phyloP scores from a whole-genome alignment of 805 yeast genomes.

The Pichia paraexigua region DNA sequence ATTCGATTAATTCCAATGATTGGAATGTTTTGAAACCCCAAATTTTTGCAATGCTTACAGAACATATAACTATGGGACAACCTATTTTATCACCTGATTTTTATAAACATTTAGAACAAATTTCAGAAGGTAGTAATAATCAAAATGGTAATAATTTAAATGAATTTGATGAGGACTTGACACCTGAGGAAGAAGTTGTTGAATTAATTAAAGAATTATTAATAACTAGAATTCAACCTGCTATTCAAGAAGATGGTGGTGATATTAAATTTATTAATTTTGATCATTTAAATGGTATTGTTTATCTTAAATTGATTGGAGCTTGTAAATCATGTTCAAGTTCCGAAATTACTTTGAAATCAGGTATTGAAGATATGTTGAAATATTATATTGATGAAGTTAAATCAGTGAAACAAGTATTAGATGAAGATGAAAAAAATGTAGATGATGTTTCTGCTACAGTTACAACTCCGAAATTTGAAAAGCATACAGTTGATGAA shows the following conservation, averaged over 20 bases:
- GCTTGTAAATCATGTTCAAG: slow-evolving; percentile 93
- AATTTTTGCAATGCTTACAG: slow-evolving; percentile 51
- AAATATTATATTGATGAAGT: slow-evolving; percentile 97
- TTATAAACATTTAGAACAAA: slow-evolving; percentile 28
- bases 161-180: slow-evolving; percentile 50
- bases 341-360: slow-evolving; percentile 84
- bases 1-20: slow-evolving; percentile 13
- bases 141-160: slow-evolving; percentile 20
- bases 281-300: slow-evolving; percentile 80
- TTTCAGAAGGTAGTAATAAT: slow-evolving; percentile 28
- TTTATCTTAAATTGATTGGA: slow-evolving; percentile 82
- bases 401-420: slow-evolving; percentile 75
- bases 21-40: slow-evolving; percentile 64
- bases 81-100: slow-evolving; percentile 42
- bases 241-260: slow-evolving; percentile 98
- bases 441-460: slow-evolving; percentile 8
- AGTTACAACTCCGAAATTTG: not conserved
- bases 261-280: slow-evolving; percentile 86
- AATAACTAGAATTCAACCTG: slow-evolving; percentile 93
- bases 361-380: slow-evolving; percentile 96
- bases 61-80: slow-evolving; percentile 45
- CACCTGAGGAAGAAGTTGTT: slow-evolving; percentile 52
- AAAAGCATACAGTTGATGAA: slow-evolving; percentile 19
- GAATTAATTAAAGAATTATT: slow-evolving; percentile 87
- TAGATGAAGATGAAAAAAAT: slow-evolving; percentile 77